Percentiles rank a stretch among this genome's conserved stretches.
These are phyloP conservation scores for Zopfochytrium polystomum DNA, from an alignment of 371 early-diverging fungal genomes.

Conservation along the genomic window DNA sequence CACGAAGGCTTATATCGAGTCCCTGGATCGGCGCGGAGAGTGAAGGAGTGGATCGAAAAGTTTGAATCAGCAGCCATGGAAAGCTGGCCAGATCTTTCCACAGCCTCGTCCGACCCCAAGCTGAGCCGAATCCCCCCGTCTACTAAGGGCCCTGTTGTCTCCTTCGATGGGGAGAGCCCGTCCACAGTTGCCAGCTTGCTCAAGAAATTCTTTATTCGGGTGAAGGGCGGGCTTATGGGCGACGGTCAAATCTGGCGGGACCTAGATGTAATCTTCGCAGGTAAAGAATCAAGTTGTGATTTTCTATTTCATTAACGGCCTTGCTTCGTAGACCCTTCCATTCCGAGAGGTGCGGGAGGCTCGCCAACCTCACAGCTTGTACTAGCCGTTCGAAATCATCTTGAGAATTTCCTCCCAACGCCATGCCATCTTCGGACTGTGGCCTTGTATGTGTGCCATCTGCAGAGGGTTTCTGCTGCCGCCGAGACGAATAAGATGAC, in stretches of 20 bases:
- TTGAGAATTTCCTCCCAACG: not conserved
- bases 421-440: slow-evolving; percentile 4
- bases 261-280: not conserved
- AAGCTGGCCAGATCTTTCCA: not conserved
- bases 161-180: slow-evolving; percentile 7
- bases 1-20: slow-evolving; percentile 6
- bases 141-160: not conserved
- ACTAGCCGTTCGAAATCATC: not conserved
- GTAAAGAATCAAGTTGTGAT: too few relatives aligned
- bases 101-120: not conserved
- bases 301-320: too few relatives aligned
- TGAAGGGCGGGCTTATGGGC: slow-evolving; percentile 10
- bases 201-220: slow-evolving; percentile 4
- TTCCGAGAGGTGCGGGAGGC: too few relatives aligned
- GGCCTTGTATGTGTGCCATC: not conserved
- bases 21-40: slow-evolving; percentile 8
- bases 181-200: slow-evolving; percentile 2
- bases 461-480: not conserved
- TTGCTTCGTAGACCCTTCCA: too few relatives aligned
- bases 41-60: slow-evolving; percentile 7
- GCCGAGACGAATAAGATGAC: slow-evolving; percentile 13
- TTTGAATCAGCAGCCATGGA: slow-evolving; percentile 1
- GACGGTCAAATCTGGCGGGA: not conserved
- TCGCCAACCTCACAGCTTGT: too few relatives aligned
- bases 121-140: slow-evolving; percentile 1